A percentile compares a stretch with the other conserved stretches of the same genome.
These are phyloP conservation scores for Helianthus annuus DNA, from an alignment of 129 eudicot species.

Conservation along the genomic window DNA sequence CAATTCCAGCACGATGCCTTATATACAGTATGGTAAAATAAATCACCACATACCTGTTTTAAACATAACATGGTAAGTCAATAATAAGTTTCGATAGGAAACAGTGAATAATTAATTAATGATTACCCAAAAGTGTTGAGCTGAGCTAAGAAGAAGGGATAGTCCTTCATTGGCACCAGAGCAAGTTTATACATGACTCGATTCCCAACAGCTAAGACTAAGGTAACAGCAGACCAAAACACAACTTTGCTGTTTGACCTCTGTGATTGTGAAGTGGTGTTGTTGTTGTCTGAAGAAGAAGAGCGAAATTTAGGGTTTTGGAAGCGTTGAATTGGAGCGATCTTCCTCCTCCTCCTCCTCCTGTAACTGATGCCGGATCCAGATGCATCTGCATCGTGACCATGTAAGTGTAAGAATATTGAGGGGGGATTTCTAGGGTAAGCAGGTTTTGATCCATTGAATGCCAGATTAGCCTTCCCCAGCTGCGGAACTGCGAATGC, in stretches of 20 bases:
- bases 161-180: conserved; percentile 89
- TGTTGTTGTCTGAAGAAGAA: too few species aligned
- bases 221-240: conserved; percentile 56
- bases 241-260: conserved; percentile 32
- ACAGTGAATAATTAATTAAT: not conserved
- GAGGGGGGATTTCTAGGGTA: conserved; percentile 15
- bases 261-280: not conserved
- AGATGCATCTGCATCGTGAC: conserved; percentile 6
- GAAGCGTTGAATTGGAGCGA: not conserved
- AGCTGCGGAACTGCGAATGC: too few species aligned
- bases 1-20: conserved; percentile 66
- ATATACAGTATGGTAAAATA: conserved; percentile 60
- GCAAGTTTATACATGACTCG: conserved; percentile 91
- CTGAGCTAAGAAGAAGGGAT: conserved; percentile 87
- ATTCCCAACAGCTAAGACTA: conserved; percentile 68
- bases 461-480: too few species aligned
- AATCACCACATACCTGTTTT: conserved; percentile 72
- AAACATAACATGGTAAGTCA: conserved; percentile 3
- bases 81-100: not conserved
- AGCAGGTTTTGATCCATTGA: too few species aligned
- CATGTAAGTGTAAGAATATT: not conserved
- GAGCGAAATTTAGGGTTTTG: too few species aligned
- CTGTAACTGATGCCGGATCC: conserved; percentile 22
- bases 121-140: conserved; percentile 83
- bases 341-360: conserved; percentile 20